Evolutionary conservation across 108 stramenopile genomes (phyloP).

Genomic region (Mediolabrus comicus): DNA sequence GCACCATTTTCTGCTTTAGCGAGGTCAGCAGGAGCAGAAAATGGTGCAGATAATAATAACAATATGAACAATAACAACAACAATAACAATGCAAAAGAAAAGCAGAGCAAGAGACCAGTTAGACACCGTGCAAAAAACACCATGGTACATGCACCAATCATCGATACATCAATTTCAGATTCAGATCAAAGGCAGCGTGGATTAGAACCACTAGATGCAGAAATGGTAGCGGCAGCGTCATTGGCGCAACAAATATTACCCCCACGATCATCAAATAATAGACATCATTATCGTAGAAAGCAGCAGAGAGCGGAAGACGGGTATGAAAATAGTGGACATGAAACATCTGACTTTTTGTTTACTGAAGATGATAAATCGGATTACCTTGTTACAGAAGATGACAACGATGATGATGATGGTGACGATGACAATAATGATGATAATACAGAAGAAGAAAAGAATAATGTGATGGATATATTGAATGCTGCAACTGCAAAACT

Average conservation of each 20-base stretch:
- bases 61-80: too few relatives aligned
- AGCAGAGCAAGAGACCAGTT: neutral
- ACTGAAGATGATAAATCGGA: conserved; percentile 5
- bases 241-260: neutral
- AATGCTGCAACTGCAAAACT: neutral
- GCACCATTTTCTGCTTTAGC: too few relatives aligned
- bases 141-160: neutral
- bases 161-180: neutral
- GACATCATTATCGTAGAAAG: neutral
- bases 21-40: neutral
- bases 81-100: neutral
- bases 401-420: neutral
- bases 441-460: neutral
- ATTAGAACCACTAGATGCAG: conserved; percentile 9
- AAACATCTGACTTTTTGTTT: conserved; percentile 21
- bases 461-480: neutral
- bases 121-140: neutral
- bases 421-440: conserved; percentile 4
- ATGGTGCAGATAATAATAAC: neutral
- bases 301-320: conserved; percentile 7
- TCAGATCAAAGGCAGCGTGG: neutral
- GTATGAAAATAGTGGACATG: conserved; percentile 36
- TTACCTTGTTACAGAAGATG: neutral
- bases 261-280: neutral
- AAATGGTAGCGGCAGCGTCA: conserved; percentile 3